These are phyloP conservation scores for Taiozyma sp. DNA, from an alignment of 1,139 yeast genomes.

Conservation along the genomic window DNA sequence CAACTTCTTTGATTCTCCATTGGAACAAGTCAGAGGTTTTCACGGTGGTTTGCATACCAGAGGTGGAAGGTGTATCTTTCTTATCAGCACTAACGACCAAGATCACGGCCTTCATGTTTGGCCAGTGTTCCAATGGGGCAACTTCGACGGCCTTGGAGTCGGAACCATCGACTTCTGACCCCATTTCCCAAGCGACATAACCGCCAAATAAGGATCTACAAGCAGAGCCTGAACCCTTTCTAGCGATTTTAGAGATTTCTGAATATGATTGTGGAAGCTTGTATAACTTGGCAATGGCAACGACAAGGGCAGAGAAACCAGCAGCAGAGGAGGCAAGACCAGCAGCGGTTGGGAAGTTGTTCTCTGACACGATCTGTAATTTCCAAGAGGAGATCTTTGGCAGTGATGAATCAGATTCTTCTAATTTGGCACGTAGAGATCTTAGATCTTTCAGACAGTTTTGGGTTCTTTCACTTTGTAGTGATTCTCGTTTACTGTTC, in stretches of 20 bases:
- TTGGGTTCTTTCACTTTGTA: conserved; percentile 64
- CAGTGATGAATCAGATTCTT: conserved; percentile 40
- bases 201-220: conserved; percentile 97
- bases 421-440: conserved; percentile 52
- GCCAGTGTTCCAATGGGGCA: conserved; percentile 86
- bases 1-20: conserved; percentile 72
- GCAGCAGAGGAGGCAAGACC: conserved; percentile 98
- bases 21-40: conserved; percentile 80
- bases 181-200: conserved; percentile 99
- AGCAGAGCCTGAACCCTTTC: conserved; percentile 98
- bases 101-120: conserved; percentile 84
- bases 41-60: conserved; percentile 96
- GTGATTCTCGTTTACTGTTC: conserved; percentile 69
- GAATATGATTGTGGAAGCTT: conserved; percentile 75
- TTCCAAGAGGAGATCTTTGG: conserved; percentile 61
- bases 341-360: conserved; percentile 98
- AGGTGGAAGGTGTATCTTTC: conserved; percentile 91
- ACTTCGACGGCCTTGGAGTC: conserved; percentile 93
- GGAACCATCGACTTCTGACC: conserved; percentile 58
- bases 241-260: conserved; percentile 86
- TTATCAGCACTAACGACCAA: conserved; percentile 89
- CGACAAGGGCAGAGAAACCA: conserved; percentile 93
- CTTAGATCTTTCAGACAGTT: conserved; percentile 80
- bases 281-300: conserved; percentile 77
- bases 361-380: conserved; percentile 83